Base-by-base conservation (phyloP, 352 stramenopile species). In the Globisporangium middletonii region DNA sequence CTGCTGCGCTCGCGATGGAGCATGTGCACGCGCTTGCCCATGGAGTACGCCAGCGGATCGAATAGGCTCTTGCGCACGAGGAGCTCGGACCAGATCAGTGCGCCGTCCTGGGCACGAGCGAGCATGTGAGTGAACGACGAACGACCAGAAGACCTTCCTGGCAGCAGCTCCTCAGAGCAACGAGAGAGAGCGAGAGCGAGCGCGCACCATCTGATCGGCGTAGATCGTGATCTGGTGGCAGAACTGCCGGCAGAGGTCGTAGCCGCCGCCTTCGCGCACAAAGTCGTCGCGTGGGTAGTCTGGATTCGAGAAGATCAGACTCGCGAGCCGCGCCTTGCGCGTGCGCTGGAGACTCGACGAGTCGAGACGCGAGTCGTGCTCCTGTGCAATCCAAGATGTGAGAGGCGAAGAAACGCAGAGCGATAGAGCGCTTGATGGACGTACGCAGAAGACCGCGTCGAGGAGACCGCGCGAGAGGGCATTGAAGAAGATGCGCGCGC, bases 261-360 rank as follows among this genome's bases (percentile, higher is more conserved):
- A 95, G 0, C 57, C 68, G 49, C 76, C 76, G 11, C 66, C 75
- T 38, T 74, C 70, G 35, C 84, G 69, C 2, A 74, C 66, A 55
- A 94, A 95, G 42, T 82, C 74, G 26, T 75, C 60, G 12, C 83
- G 62, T 9, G 83, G 70, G 57, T 89, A 95, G 60, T 94, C 84
- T 4, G 84, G 80, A 43, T 95, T 94, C 18, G 75, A 72, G 37
- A 95, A 79, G 3, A 73, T 94, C 9, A 95, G 71, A 26, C 63
- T 92, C 15, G 71, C 67, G 6, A 86, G 61, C 1, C 35, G 55
- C 2, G 64, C 63, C 35, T 50, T 63, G 18, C 42, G 41, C 11
- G 44, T 19, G 2, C 11, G n/a, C 15, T 47, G 35, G 41, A 50
- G 23, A 2, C 19, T 2, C 1, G 50, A 15, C 0, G 50, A 27